These are phyloP conservation scores for Tephrocybe sp. DNA, from an alignment of 768 basidiomycete species.

Conservation along the genomic window DNA sequence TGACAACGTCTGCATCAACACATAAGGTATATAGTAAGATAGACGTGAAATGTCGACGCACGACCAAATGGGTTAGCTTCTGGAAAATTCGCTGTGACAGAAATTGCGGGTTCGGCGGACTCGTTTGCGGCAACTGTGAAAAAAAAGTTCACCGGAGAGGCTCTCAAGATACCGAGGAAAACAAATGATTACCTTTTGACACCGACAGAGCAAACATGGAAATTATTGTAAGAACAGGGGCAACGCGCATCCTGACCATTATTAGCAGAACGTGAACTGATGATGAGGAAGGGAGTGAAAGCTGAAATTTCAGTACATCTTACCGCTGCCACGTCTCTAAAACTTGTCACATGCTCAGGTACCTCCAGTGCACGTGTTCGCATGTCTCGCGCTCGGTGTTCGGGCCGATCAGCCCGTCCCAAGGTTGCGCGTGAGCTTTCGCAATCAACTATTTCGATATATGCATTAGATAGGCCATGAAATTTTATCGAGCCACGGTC, in stretches of 20 bases:
- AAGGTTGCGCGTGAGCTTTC: no score
- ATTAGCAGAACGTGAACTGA: not conserved
- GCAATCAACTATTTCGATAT: no score
- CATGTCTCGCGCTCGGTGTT: no score
- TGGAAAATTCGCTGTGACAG: constrained; percentile 55
- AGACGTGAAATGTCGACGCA: constrained; percentile 35
- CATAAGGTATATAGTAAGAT: constrained; percentile 11
- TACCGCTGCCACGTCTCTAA: constrained; percentile 20
- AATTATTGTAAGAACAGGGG: constrained; percentile 11
- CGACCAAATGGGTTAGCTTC: constrained; percentile 76
- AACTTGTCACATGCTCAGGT: constrained; percentile 6
- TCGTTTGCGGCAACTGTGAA: constrained; percentile 27
- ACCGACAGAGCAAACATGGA: constrained; percentile 16
- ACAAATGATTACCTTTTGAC: constrained; percentile 17
- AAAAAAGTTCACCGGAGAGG: constrained; percentile 1
- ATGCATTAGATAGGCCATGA: no score
- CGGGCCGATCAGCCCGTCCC: no score
- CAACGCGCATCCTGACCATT: constrained; percentile 19
- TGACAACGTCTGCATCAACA: constrained; percentile 64
- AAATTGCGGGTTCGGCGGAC: constrained; percentile 51
- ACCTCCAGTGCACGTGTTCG: not conserved
- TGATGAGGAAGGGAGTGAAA: not conserved
- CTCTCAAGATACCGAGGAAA: constrained; percentile 4
- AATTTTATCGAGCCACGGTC: no score
- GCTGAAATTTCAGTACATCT: not conserved